A percentile compares a stretch with the other conserved stretches of the same genome.
These are phyloP conservation scores for Fusarium devonianum DNA, from an alignment of 2,329 filamentous ascomycete species.

Conservation along the genomic window DNA sequence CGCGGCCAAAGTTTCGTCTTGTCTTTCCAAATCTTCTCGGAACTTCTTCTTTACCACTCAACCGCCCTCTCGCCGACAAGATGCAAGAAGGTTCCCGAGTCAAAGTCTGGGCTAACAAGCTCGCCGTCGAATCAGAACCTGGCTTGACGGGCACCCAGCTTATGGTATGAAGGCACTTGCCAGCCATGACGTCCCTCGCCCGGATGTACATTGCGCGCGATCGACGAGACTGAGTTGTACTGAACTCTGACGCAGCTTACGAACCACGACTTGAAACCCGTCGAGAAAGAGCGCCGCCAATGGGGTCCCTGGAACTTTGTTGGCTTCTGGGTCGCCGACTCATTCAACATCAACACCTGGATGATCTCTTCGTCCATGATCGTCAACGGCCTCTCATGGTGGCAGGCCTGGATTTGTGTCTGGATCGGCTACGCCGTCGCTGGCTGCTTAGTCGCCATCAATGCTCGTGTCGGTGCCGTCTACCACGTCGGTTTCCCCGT, in stretches of 20 bases:
- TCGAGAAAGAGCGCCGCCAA: slow-evolving; percentile 80
- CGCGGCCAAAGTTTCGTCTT: neutral
- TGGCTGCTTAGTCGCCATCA: slow-evolving; percentile 76
- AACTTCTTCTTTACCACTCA: neutral
- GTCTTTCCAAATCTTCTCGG: neutral
- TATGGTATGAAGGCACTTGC: slow-evolving; percentile 62
- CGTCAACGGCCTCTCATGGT: slow-evolving; percentile 80
- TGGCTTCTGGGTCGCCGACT: slow-evolving; percentile 85
- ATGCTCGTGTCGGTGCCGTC: slow-evolving; percentile 81
- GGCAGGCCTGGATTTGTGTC: slow-evolving; percentile 89
- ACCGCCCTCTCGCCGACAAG: neutral
- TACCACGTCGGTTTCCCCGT: slow-evolving; percentile 94
- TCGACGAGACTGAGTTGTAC: slow-evolving; percentile 13
- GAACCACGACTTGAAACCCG: slow-evolving; percentile 82
- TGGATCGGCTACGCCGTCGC: slow-evolving; percentile 86
- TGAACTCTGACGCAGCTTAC: slow-evolving; percentile 62
- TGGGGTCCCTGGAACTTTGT: slow-evolving; percentile 92
- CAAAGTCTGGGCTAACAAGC: slow-evolving; percentile 60
- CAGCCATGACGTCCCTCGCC: neutral
- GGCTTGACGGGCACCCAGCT: slow-evolving; percentile 80
- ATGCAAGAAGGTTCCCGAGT: slow-evolving; percentile 48
- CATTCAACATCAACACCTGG: slow-evolving; percentile 91
- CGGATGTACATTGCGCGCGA: slow-evolving; percentile 2
- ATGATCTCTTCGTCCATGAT: slow-evolving; percentile 92
- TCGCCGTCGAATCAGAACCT: slow-evolving; percentile 77